Base-by-base conservation (phyloP, 2,329 filamentous ascomycete genomes). In the Xylaria sp. region DNA sequence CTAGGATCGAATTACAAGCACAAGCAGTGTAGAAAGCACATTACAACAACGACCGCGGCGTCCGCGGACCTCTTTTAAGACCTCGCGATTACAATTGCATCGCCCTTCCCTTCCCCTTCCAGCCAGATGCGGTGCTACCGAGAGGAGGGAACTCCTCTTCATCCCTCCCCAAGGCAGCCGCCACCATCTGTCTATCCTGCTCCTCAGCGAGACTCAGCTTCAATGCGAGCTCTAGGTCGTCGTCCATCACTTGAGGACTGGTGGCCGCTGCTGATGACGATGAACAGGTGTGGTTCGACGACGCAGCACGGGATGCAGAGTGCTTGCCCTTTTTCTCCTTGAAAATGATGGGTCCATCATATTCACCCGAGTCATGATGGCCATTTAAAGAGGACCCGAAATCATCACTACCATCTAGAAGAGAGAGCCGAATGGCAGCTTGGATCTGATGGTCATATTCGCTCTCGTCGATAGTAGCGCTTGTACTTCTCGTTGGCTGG, bases 381-480 rank as follows among this genome's bases (percentile, higher is more conserved):
- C 71, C 79, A 8, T 68, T 74, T 0, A 80, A 77, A 2, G 79
- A 80, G 49, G 77, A 73, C 1, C 74, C 77, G 1, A 69, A 67
- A 34, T 81, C 80, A 56, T 81, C 78, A 44, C 78, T 76, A 4
- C 78, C 78, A 64, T 87, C 84, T 55, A 86, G 74, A 5, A 87
- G 73, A 1, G 83, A 86, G 8, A 87, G 74, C 0, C 84, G 80
- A 46, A 88, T 83, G 1, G 85, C 85, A 56, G 83, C 79, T 71
- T 87, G 84, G 8, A 87, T 79, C 67, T 85, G 82, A 54, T 79
- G 77, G 67, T 88, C 84, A 61, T 83, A 84, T 23, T 85, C 81
- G 52, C 79, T 80, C 37, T 79, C 75, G 50, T 68, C 59, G 10
- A 67, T 62, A 6, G 65, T 64, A 2, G 69, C 66, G 48, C 62